Percentiles rank a stretch among this genome's conserved stretches.
Evolutionary conservation across 352 stramenopile species (phyloP).

Genomic region (Phytophthora cryptogea): DNA sequence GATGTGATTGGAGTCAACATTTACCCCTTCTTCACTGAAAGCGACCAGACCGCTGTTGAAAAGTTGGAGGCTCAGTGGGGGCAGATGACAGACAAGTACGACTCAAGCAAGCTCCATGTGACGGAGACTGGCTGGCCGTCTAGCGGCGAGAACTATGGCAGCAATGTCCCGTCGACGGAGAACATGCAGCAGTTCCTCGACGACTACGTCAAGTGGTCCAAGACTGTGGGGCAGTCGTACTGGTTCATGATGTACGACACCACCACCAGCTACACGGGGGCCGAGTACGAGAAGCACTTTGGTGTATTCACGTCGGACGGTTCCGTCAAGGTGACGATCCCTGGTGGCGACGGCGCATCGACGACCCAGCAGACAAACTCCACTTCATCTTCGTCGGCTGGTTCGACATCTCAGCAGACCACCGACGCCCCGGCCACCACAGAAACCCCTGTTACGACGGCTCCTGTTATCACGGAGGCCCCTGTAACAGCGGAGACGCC

Average conservation of each 20-base stretch:
- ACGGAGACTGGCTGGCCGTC: conserved; percentile 71
- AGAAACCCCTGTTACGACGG: neutral
- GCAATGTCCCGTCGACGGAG: conserved; percentile 46
- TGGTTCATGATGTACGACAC: conserved; percentile 80
- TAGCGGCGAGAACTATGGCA: conserved; percentile 32
- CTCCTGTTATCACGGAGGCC: neutral
- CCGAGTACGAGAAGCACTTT: conserved; percentile 67
- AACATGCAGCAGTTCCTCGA: conserved; percentile 48
- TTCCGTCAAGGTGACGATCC: conserved; percentile 46
- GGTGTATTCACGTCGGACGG: conserved; percentile 47
- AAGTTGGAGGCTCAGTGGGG: conserved; percentile 59
- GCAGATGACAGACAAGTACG: conserved; percentile 50
- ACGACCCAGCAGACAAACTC: conserved; percentile 15
- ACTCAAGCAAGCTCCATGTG: conserved; percentile 45
- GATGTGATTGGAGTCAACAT: conserved; percentile 66
- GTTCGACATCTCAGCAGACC: conserved; percentile 14
- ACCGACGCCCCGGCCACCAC: conserved; percentile 5
- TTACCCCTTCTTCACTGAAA: conserved; percentile 73
- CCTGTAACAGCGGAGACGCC: neutral
- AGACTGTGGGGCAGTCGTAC: conserved; percentile 38
- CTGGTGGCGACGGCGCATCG: conserved; percentile 5
- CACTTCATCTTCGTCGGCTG: conserved; percentile 8
- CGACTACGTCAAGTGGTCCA: conserved; percentile 51
- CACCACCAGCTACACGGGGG: conserved; percentile 43
- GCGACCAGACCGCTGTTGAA: conserved; percentile 38